Base-by-base conservation (phyloP, 73 alveolate species). In the Stentor coeruleus region DNA sequence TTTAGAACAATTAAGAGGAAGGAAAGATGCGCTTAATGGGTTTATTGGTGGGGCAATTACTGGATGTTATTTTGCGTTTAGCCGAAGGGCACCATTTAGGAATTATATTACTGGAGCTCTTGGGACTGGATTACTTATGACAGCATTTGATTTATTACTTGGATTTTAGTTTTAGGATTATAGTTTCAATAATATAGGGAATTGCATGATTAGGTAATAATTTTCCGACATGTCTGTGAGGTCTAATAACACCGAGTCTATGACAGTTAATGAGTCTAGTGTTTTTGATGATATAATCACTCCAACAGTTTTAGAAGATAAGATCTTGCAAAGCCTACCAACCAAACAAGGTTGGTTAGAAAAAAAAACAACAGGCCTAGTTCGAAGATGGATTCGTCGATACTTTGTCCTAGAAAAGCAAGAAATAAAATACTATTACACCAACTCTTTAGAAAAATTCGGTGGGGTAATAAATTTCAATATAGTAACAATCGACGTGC, bases 381-480 rank as follows among this genome's bases (percentile, higher is more conserved):
- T 49, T 20, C 6, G 20, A 49, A 49, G 66, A 49, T 49, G 66
- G 66, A 20, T 49, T 49, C 20, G 28, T 20, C 66, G 66, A 49
- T 49, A 49, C 66, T 49, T 49, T 20, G 66, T 49, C 6, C 66
- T 49, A 11, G 6, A 6, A 6, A 49, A 11, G 66, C 6, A 49
- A 6, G 20, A 6, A 6, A 6, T 49, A 49, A 20, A 49, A 49
- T 49, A 49, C 20, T 49, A 11, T 20, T 49, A 49, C 66, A 49
- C 66, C 6, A 20, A 49, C 66, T 20, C 6, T 11, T 11, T 11
- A 49, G 20, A 49, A 49, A 49, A 40, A 33, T 66, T 30, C 1
- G 72, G 35, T 20, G 59, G 83, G 30, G 14, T 38, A 20, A 75
- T 75, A 20, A 31, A 31, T 38, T 75, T 75, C n/a, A 40, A 75